Percentiles rank a stretch among this genome's conserved stretches.
Evolutionary conservation across 2,329 filamentous ascomycete genomes (phyloP).

Genomic region (Penicillium fuscoglaucum): DNA sequence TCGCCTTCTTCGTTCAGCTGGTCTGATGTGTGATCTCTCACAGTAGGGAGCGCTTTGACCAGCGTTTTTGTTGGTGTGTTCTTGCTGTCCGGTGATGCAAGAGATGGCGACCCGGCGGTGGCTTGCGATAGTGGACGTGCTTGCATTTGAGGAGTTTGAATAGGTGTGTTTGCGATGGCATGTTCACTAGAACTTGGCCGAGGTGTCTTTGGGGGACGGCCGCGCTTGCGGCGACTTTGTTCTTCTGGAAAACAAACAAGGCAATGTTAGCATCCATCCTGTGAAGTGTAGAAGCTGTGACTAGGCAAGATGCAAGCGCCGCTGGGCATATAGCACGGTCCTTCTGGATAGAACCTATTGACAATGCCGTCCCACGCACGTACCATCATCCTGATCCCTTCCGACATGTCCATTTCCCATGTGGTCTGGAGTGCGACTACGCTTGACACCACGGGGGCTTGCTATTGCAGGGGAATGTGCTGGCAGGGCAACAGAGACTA

Average conservation of each 20-base stretch:
- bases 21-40: conserved; percentile 95
- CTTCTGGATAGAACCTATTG: neutral
- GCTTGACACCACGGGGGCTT: conserved; percentile 70
- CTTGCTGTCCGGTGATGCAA: conserved; percentile 61
- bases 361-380: conserved; percentile 44
- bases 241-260: conserved; percentile 33
- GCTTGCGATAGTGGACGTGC: conserved; percentile 38
- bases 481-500: conserved; percentile 38
- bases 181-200: conserved; percentile 39
- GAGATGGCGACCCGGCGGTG: conserved; percentile 54
- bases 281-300: conserved; percentile 19
- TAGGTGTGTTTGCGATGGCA: conserved; percentile 31
- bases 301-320: neutral
- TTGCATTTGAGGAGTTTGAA: conserved; percentile 45
- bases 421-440: conserved; percentile 72
- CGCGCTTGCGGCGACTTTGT: conserved; percentile 51
- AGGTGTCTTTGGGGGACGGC: conserved; percentile 51
- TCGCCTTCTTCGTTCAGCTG: conserved; percentile 86
- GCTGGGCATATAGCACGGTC: neutral
- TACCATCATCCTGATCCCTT: conserved; percentile 72
- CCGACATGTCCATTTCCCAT: conserved; percentile 59
- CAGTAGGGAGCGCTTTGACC: conserved; percentile 91
- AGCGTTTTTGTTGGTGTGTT: conserved; percentile 77
- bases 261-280: conserved; percentile 20
- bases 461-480: conserved; percentile 49